These are phyloP conservation scores for Bruguiera gymnorhiza DNA, from an alignment of 345 rosid genomes.

Conservation along the genomic window DNA sequence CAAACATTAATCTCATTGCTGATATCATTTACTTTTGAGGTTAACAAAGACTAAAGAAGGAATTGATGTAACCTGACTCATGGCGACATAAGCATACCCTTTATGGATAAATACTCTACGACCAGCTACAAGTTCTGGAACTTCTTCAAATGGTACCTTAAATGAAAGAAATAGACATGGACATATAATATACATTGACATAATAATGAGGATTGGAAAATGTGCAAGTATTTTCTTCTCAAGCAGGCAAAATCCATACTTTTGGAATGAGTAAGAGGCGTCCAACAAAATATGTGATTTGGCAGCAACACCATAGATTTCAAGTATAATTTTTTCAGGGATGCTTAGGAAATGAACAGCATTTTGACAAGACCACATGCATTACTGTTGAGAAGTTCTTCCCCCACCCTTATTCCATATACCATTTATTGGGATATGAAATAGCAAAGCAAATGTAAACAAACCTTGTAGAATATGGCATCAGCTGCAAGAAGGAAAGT, in stretches of 20 bases:
- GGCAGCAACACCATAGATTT: not conserved
- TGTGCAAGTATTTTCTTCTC: not conserved
- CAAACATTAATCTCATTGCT: constrained; percentile 6
- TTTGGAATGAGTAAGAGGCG: not conserved
- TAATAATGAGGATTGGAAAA: not conserved
- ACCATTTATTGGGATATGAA: not conserved
- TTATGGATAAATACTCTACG: constrained; percentile 66
- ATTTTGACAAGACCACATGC: not conserved
- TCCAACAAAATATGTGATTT: not conserved
- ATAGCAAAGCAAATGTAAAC: constrained; percentile 16
- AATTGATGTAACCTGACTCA: constrained; percentile 49
- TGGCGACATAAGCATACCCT: constrained; percentile 85
- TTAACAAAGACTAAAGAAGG: constrained; percentile 12
- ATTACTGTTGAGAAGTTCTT: not conserved
- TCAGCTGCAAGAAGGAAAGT: constrained; percentile 43
- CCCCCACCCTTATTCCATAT: not conserved
- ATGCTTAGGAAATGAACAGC: too few relatives aligned
- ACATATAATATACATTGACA: not conserved
- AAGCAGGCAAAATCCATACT: not conserved
- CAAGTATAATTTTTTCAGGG: not conserved
- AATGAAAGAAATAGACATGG: constrained; percentile 11
- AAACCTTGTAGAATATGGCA: constrained; percentile 69
- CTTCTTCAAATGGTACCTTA: constrained; percentile 97
- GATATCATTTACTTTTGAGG: constrained; percentile 2
- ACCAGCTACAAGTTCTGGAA: constrained; percentile 84